phyloP scores from a whole-genome alignment of 1,284 basidiomycete genomes.

The Pseudozyma sp. region DNA sequence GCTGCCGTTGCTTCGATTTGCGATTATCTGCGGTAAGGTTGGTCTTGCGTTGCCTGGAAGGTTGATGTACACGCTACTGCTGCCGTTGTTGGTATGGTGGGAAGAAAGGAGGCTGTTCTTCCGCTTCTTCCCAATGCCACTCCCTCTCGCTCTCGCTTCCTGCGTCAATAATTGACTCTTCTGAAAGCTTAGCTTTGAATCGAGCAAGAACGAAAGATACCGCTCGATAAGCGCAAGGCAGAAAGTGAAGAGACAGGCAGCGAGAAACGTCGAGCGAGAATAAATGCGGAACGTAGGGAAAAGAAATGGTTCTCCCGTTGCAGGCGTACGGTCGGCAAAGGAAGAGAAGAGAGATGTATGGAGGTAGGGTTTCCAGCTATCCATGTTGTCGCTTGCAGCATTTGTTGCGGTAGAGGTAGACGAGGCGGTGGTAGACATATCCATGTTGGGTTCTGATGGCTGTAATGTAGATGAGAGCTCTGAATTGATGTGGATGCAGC shows the following conservation, averaged over 20 bases:
- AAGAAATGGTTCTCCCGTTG: constrained; percentile 25
- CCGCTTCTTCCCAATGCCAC: not conserved
- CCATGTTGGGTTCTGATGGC: constrained; percentile 12
- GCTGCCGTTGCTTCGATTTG: not conserved
- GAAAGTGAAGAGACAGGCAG: constrained; percentile 19
- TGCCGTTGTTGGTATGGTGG: not conserved
- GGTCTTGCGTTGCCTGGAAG: not conserved
- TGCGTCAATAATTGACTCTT: not conserved
- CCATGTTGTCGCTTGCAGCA: constrained; percentile 7
- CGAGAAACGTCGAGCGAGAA: constrained; percentile 17
- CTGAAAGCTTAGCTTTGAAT: constrained; percentile 2
- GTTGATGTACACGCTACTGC: constrained; percentile 10
- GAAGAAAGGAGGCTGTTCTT: constrained; percentile 4
- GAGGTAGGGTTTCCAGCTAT: constrained; percentile 41
- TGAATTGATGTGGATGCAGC: no score
- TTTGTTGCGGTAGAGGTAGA: not conserved
- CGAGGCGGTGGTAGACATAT: constrained; percentile 11
- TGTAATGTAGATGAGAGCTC: no score
- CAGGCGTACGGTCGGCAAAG: not conserved
- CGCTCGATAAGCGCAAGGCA: constrained; percentile 20
- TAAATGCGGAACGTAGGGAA: constrained; percentile 36
- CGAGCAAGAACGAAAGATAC: constrained; percentile 7
- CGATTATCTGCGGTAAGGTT: not conserved
- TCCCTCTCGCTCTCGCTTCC: no score
- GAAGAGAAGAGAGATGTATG: constrained; percentile 33